Base-by-base conservation (phyloP, 148 eudicot species). In the Selenicereus undatus region DNA sequence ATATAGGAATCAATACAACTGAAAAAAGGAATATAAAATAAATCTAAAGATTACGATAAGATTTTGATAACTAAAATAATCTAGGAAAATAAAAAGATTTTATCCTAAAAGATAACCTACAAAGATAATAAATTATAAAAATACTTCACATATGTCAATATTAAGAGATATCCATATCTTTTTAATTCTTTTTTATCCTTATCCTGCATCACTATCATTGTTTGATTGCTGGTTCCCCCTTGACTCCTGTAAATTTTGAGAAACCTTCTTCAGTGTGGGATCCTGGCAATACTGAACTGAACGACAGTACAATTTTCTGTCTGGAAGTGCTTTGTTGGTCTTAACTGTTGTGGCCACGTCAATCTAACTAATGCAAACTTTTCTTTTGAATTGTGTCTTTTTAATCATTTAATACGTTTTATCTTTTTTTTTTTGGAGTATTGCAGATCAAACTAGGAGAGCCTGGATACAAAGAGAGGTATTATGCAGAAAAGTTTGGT, bases 381-480 rank as follows among this genome's bases (percentile, higher is more conserved):
- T 26, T 80, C 32, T 29, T 18, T 9, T 26, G 66, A 32, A 81
- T 35, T 18, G n/a, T 56, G 62, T 18, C 65, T 29, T 35, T 36
- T 62, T 8, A 21, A 60, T 45, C 45, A 13, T 27, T 54, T 42
- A 42, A 3, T 75, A 27, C 35, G 54, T 30, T 45, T 48, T 65
- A 52, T 45, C 26, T 60, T 5, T 45, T 68, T 56, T 24, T 73
- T 45, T 77, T 74, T 69, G 18, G 16, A 26, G 39, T 27, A 74
- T 17, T 73, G 86, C 97, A 96, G 99, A 88, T 96, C 83, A 93
- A 91, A 87, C 79, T 96, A 81, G 98, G 97, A 82, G 94, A 93
- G 89, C 92, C 98, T 86, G 99, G 99, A 71, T 93, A 92, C 78
- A 96, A 90, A 79, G 98, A 93, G 81, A 91, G 99, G 87, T 96